Evolutionary conservation across 106 monocot species (phyloP).

Genomic region (Acorus calamus): DNA sequence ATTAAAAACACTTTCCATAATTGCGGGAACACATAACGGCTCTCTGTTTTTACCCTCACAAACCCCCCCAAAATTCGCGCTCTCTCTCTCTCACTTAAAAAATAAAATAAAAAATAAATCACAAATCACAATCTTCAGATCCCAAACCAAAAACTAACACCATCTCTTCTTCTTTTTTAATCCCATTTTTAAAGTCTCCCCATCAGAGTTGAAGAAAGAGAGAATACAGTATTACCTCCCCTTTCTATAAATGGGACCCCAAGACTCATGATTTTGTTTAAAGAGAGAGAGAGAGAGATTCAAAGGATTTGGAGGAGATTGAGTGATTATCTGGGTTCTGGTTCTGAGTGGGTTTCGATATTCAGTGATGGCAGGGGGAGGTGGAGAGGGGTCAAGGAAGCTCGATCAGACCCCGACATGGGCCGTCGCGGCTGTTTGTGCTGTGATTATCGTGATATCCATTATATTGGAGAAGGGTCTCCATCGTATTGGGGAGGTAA

Average conservation of each 20-base stretch:
- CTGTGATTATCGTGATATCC: conserved; percentile 63
- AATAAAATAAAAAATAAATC: no score
- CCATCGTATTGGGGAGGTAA: conserved; percentile 59
- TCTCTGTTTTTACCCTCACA: no score
- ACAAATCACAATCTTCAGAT: no score
- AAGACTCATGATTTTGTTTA: no score
- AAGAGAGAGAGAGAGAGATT: background rate
- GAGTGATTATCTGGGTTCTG: background rate
- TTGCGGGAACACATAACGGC: no score
- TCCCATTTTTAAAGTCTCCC: conserved; percentile 3
- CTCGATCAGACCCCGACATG: conserved; percentile 86
- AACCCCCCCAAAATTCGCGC: no score
- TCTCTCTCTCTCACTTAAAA: no score
- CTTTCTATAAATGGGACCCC: background rate
- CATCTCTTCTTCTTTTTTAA: no score
- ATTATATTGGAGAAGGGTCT: conserved; percentile 61
- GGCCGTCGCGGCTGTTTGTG: conserved; percentile 77
- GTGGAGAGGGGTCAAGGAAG: conserved; percentile 24
- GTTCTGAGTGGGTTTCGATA: background rate
- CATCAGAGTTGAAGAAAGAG: conserved; percentile 9
- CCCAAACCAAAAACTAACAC: no score
- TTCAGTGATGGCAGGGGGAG: conserved; percentile 33
- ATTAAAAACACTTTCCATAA: no score
- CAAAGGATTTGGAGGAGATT: background rate
- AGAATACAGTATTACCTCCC: background rate